These are phyloP conservation scores for Cladosporium velox DNA, from an alignment of 2,329 filamentous ascomycete genomes.

Conservation along the genomic window DNA sequence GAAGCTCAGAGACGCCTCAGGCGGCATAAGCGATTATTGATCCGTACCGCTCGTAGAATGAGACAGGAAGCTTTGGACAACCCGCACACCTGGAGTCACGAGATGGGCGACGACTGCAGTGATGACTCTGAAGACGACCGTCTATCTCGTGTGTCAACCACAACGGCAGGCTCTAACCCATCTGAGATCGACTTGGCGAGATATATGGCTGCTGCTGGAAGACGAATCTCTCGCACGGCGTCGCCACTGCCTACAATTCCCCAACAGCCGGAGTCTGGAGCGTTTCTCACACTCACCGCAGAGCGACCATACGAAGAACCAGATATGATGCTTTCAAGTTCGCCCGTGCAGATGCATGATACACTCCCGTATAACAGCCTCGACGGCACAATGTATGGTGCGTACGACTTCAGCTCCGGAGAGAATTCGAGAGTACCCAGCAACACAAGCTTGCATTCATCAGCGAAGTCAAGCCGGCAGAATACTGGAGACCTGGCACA, in stretches of 20 bases:
- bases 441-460: conserved; percentile 62
- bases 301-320: conserved; percentile 28
- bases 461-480: conserved; percentile 21
- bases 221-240: conserved; percentile 32
- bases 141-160: conserved; percentile 40
- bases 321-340: conserved; percentile 24
- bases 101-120: conserved; percentile 58
- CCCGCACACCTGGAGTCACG: conserved; percentile 78
- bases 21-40: conserved; percentile 40
- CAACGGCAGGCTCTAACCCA: conserved; percentile 29
- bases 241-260: conserved; percentile 27
- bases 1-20: conserved; percentile 59
- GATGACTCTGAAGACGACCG: conserved; percentile 45
- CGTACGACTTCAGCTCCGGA: conserved; percentile 55
- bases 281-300: conserved; percentile 31
- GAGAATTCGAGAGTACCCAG: conserved; percentile 67
- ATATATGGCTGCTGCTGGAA: conserved; percentile 16
- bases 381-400: conserved; percentile 76
- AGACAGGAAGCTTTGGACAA: conserved; percentile 41
- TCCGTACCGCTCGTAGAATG: conserved; percentile 12
- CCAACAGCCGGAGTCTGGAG: conserved; percentile 12
- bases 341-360: conserved; percentile 23
- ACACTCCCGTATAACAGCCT: conserved; percentile 53
- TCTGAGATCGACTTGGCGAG: conserved; percentile 19
- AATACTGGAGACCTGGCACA: conserved; percentile 55